These are phyloP conservation scores for Mallotus nudiflorus DNA, from an alignment of 345 rosid species.

Conservation along the genomic window DNA sequence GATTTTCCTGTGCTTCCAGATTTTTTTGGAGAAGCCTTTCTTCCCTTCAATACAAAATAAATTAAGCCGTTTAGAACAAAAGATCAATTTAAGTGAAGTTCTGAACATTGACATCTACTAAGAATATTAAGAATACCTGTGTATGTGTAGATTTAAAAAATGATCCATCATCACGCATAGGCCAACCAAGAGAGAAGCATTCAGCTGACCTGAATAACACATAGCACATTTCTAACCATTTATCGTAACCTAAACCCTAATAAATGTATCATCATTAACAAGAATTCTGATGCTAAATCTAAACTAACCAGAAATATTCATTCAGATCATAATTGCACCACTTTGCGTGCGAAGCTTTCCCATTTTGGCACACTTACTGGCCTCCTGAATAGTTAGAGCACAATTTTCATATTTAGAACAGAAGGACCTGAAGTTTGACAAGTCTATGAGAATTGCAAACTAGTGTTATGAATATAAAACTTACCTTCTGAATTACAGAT, in stretches of 20 bases:
- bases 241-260: conserved; percentile 1
- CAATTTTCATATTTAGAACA: conserved; percentile 12
- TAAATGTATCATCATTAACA: conserved; percentile 6
- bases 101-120: conserved; percentile 3
- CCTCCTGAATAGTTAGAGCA: conserved; percentile 61
- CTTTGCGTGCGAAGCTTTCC: conserved; percentile 75
- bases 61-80: conserved; percentile 17
- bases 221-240: conserved; percentile 20
- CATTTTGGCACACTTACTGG: conserved; percentile 65
- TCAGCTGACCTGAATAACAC: conserved; percentile 66
- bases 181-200: conserved; percentile 99
- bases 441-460: background rate
- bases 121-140: conserved; percentile 39
- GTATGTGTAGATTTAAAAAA: conserved; percentile 77
- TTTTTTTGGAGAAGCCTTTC: conserved; percentile 45
- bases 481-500: conserved; percentile 79
- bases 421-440: conserved; percentile 19
- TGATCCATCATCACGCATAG: conserved; percentile 99
- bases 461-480: background rate
- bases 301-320: conserved; percentile 88
- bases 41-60: conserved; percentile 49
- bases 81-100: conserved; percentile 15
- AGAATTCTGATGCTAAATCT: conserved; percentile 19
- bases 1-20: conserved; percentile 84
- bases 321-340: conserved; percentile 99